Base-by-base conservation (phyloP, 441 rosid species). In the Theobroma grandiflorum region DNA sequence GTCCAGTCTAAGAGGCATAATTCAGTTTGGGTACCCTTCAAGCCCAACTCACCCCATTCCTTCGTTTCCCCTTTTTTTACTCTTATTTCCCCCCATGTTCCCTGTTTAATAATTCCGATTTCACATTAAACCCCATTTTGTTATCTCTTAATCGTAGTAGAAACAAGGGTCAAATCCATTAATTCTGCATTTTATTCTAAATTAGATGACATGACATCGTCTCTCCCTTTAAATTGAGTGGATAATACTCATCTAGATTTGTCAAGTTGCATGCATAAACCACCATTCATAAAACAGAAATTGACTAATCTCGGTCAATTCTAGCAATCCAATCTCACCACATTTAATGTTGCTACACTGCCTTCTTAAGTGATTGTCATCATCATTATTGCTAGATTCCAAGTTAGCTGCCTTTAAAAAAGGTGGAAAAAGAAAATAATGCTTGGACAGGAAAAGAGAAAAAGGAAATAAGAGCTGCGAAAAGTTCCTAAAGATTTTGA, bases 331-430 rank as follows among this genome's bases (percentile, higher is more conserved):
- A 5, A 7, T 26, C 58, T 50, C 18, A 15, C n/a, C 53, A 49
- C 53, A 2, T 49, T 14, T 6, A 45, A 6, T 45, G 49, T 45
- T 45, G 49, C 42, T 3, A 40, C 42, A 40, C 42, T 40, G 42
- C 42, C 42, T 40, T 40, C 42, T 40, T 40, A 16, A 55, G 59
- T 55, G 59, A 55, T 57, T 57, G 20, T 11, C 37, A 59, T 72
- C 49, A 53, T 20, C 64, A 37, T 53, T 73, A 35, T 73, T 55
- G 76, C 64, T 55, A 73, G 49, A 73, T 73, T 73, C 64, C 50
- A 73, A 55, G 11, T 55, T 73, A 59, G 37, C 3, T 38, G 49
- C 59, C 65, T 26, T 61, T 26, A 1, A 4, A 11, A 31, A 58
- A 61, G 31, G 50, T 69, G 3, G 45, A 11, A 9, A 6, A 11